These are phyloP conservation scores for Hypseocharis bilobata DNA, from an alignment of 441 rosid species.

Conservation along the genomic window DNA sequence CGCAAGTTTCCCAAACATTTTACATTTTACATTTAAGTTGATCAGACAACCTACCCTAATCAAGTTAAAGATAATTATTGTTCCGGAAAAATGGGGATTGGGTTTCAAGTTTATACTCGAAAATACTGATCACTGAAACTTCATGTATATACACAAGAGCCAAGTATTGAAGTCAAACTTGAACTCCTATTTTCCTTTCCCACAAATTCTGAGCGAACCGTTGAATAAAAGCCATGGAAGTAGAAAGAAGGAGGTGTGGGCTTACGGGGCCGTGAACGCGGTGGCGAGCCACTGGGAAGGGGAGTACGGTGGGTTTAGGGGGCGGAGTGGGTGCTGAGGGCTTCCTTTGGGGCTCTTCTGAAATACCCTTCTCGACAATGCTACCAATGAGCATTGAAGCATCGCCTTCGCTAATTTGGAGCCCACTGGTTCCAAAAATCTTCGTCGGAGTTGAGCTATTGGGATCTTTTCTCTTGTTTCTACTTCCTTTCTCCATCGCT, in stretches of 20 bases:
- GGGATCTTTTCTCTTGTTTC: background rate
- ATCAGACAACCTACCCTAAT: background rate
- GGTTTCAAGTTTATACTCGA: background rate
- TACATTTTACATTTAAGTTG: no score
- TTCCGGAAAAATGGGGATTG: background rate
- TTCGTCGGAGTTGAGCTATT: constrained; percentile 14
- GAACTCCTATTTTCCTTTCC: background rate
- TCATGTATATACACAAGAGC: no score
- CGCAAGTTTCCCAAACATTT: no score
- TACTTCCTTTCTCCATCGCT: constrained; percentile 27
- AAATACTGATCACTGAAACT: background rate
- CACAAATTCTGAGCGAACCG: background rate
- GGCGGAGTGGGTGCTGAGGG: constrained; percentile 35
- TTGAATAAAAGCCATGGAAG: background rate
- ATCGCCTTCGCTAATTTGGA: constrained; percentile 25
- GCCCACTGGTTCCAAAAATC: constrained; percentile 19
- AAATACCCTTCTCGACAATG: constrained; percentile 62
- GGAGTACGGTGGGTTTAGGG: constrained; percentile 51
- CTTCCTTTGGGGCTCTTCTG: constrained; percentile 26
- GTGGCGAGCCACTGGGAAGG: constrained; percentile 88
- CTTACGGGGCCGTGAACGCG: constrained; percentile 86
- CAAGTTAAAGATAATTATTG: background rate
- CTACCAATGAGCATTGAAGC: constrained; percentile 47
- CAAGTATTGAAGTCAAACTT: background rate
- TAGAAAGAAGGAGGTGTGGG: background rate